A percentile compares a stretch with the other conserved stretches of the same genome.
phyloP scores from a whole-genome alignment of 78 protist species.

The Monosiga brevicollis region DNA sequence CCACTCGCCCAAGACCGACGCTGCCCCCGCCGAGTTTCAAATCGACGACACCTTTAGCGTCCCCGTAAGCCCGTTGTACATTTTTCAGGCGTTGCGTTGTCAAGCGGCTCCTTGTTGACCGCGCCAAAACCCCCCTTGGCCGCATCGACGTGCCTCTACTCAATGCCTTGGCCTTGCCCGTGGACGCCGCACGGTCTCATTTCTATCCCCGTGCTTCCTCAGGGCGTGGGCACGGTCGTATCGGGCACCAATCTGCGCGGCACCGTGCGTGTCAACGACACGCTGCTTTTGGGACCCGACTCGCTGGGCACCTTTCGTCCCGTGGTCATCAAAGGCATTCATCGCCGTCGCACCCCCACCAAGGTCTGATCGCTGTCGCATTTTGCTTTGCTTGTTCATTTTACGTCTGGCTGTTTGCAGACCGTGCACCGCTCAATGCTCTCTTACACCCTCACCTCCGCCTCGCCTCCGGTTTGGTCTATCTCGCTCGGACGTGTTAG shows the following conservation, averaged over 20 bases:
- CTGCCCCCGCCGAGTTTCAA: conserved; percentile 41
- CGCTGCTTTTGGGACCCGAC: conserved; percentile 78
- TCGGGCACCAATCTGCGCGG: conserved; percentile 74
- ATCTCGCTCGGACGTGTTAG: no score
- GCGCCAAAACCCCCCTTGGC: neutral
- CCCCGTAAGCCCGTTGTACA: conserved; percentile 4
- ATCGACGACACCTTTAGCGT: conserved; percentile 54
- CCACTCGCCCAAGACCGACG: conserved; percentile 36
- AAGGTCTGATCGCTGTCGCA: neutral
- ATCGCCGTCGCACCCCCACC: conserved; percentile 11
- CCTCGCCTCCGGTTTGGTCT: conserved; percentile 43
- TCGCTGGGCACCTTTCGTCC: conserved; percentile 50
- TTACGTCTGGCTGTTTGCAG: neutral
- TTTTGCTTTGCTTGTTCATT: neutral
- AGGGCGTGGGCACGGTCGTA: conserved; percentile 83
- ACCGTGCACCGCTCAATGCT: no score
- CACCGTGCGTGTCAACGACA: conserved; percentile 27
- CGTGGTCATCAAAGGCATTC: conserved; percentile 50
- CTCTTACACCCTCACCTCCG: no score
- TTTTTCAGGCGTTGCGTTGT: conserved; percentile 28
- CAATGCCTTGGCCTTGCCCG: neutral
- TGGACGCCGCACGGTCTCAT: neutral
- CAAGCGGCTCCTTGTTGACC: neutral
- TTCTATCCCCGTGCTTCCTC: conserved; percentile 3
- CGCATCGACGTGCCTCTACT: neutral